A percentile compares a stretch with the other conserved stretches of the same genome.
These are phyloP conservation scores for Candida bentonensis DNA, from an alignment of 805 yeast species.

Conservation along the genomic window DNA sequence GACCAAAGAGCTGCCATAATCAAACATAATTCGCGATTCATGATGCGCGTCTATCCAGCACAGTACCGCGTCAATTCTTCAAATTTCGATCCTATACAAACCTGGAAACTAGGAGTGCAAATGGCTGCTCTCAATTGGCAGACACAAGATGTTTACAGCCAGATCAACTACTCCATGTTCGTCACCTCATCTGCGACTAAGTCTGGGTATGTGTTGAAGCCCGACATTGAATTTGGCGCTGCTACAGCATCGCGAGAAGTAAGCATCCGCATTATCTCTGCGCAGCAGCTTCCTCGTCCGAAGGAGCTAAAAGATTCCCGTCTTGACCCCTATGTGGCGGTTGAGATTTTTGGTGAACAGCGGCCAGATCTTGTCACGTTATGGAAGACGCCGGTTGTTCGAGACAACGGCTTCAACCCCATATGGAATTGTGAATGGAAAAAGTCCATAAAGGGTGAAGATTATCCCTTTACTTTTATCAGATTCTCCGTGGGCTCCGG, in stretches of 20 bases:
- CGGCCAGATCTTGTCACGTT: slow-evolving; percentile 7
- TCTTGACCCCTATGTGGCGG: slow-evolving; percentile 46
- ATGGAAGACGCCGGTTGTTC: slow-evolving; percentile 25
- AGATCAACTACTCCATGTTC: slow-evolving; percentile 74
- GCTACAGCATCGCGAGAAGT: slow-evolving; percentile 11
- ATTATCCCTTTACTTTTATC: slow-evolving; percentile 22
- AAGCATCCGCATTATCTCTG: slow-evolving; percentile 49
- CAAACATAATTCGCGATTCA: slow-evolving; percentile 61
- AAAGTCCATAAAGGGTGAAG: slow-evolving; percentile 22
- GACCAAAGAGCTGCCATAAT: slow-evolving; percentile 39
- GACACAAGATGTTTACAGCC: slow-evolving; percentile 78
- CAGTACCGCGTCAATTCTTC: slow-evolving; percentile 60
- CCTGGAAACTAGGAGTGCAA: slow-evolving; percentile 81
- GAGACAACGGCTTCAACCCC: slow-evolving; percentile 78
- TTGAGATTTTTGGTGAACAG: slow-evolving; percentile 40
- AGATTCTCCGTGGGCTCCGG: slow-evolving; percentile 22
- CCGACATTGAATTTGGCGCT: slow-evolving; percentile 26
- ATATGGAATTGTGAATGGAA: slow-evolving; percentile 53
- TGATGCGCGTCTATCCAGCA: slow-evolving; percentile 84
- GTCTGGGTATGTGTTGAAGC: slow-evolving; percentile 73
- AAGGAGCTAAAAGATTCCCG: slow-evolving; percentile 33
- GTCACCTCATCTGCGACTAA: slow-evolving; percentile 30
- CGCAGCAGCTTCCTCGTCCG: slow-evolving; percentile 71
- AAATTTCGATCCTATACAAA: slow-evolving; percentile 65
- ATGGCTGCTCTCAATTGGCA: slow-evolving; percentile 98